Evolutionary conservation across 2,329 filamentous ascomycete species (phyloP).

Genomic region (Alternaria ventricosa): DNA sequence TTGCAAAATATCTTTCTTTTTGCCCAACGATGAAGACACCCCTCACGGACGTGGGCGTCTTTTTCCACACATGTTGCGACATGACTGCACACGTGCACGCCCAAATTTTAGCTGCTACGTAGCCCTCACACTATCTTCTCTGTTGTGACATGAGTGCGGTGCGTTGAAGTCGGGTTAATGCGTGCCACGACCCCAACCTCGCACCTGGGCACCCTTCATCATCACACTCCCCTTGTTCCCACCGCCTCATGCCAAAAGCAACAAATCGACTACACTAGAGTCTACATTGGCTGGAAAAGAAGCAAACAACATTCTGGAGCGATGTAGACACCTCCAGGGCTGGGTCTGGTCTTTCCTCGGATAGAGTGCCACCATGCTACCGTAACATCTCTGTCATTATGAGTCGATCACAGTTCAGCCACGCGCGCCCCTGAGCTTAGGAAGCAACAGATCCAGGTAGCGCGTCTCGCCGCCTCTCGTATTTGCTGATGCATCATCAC

Average conservation of each 20-base stretch:
- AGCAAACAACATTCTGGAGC: neutral
- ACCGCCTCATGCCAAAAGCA: neutral
- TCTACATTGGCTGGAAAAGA: neutral
- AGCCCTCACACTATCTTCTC: no score
- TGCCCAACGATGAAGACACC: neutral
- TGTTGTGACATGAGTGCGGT: neutral
- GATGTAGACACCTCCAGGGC: neutral
- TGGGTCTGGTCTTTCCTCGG: neutral
- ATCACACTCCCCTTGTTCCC: neutral
- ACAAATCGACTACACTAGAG: rapidly evolving
- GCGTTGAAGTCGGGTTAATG: neutral
- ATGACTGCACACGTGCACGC: no score
- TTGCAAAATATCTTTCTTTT: neutral
- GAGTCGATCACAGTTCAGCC: neutral
- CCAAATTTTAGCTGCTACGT: no score
- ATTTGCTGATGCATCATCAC: conserved; percentile 12
- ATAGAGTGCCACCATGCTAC: neutral
- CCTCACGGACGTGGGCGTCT: neutral
- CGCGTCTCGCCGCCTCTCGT: neutral
- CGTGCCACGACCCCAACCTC: neutral
- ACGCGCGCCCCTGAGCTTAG: conserved; percentile 5
- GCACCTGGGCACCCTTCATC: neutral
- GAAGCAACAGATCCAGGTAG: conserved; percentile 2
- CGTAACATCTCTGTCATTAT: neutral
- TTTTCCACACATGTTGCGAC: neutral